Conservation (phyloP, 345 rosid species). For the Hibiscus syriacus region DNA sequence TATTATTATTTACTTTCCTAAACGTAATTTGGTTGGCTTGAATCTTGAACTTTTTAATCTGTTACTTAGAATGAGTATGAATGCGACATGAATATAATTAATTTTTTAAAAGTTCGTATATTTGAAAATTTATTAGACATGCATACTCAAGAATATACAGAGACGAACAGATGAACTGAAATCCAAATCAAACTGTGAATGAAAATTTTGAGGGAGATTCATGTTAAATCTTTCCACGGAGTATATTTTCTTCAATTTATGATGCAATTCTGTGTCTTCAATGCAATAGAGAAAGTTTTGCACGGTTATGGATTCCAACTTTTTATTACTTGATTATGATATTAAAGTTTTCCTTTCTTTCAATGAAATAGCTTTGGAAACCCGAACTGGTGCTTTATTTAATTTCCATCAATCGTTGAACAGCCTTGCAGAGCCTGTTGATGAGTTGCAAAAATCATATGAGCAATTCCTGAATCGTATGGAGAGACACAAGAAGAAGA, state of each 20-base stretch:
- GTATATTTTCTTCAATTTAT: not conserved
- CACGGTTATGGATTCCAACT: not conserved
- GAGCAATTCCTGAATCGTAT: conserved; percentile 69
- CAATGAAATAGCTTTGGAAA: not conserved
- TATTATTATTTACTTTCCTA: not conserved
- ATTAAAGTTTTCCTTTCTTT: not conserved
- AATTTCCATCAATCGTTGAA: conserved; percentile 6
- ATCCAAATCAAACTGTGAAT: too few relatives aligned
- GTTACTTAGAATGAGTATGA: too few relatives aligned
- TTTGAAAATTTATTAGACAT: too few relatives aligned
- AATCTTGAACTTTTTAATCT: not conserved
- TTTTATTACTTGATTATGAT: not conserved
- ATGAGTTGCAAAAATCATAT: conserved; percentile 78
- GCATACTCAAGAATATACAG: too few relatives aligned
- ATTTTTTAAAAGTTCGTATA: too few relatives aligned
- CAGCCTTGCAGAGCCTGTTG: conserved; percentile 86
- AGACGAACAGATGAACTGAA: not conserved
- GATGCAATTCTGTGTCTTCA: not conserved
- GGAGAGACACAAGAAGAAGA: conserved; percentile 62
- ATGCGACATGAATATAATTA: too few relatives aligned
- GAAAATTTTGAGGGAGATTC: not conserved
- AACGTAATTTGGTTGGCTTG: not conserved
- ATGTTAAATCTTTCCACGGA: not conserved
- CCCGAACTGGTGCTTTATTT: not conserved
- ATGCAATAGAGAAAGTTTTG: not conserved